Evolutionary conservation across 2,329 filamentous ascomycete species (phyloP), one percentile per base, ranked within the genome.

Genomic region (Sporothrix luriei): DNA sequence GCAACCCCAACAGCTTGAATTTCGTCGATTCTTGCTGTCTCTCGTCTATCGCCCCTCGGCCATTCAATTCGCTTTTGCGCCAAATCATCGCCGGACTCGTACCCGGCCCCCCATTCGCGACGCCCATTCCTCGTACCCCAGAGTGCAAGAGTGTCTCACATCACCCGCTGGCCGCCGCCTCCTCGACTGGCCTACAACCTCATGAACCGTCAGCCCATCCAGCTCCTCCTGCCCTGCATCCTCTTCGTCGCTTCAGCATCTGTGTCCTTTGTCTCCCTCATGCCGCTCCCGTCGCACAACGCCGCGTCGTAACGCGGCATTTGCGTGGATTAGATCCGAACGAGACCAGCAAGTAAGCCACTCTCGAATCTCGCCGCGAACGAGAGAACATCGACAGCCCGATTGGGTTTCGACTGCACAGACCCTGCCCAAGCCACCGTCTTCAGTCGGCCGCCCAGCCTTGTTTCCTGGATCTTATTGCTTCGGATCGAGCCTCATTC

Each of bases 251-350:
- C 57, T 62, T 46, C 57, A 46, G 40, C 57, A 62, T 21, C 57
- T 6, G 38, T 46, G 26, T 19, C 65, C 38, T 29, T 48, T 66
- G 40, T 26, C 43, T 51, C 61, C 70, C 29, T n/a, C 70, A 73
- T 73, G 72, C 72, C 64, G 71, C 69, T 71, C 48, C 64, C 67
- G 67, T 70, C 61, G 69, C 57, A 66, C 71, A 64, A 43, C 24
- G 48, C 69, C 57, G 68, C 69, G 70, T 68, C 69, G 68, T 73
- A 70, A 71, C 71, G 67, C 72, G 67, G 70, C 64, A 55, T 68
- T 62, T 70, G 68, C 48, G 65, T 59, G 68, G 26, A 68, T 68
- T 67, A 68, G 68, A 67, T 49, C 55, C 11, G 61, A 26, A 51
- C 40, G 57, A 52, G 51, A 69, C 29, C 38, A 49, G 10, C 38